phyloP scores from a whole-genome alignment of 176 grass and related monocot genomes.

The Lolium multiflorum region DNA sequence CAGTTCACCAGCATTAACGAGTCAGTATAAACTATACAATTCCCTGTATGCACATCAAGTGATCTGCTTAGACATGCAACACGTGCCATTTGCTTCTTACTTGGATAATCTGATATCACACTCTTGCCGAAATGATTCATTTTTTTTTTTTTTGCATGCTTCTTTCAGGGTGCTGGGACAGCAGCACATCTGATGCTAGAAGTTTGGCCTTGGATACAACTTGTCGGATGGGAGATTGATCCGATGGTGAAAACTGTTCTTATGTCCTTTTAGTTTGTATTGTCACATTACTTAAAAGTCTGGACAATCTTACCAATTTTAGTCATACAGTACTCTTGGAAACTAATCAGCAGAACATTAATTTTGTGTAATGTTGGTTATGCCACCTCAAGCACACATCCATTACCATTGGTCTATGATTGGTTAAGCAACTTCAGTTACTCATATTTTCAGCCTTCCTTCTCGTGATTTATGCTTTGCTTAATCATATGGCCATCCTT shows the following conservation, averaged over 20 bases:
- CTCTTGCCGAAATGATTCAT: neutral
- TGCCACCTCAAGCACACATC: neutral
- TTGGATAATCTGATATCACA: neutral
- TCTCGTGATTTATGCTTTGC: constrained; percentile 2
- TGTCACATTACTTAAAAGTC: neutral
- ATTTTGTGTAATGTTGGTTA: constrained; percentile 29
- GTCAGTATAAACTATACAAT: neutral
- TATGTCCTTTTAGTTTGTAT: neutral
- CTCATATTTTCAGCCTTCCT: neutral
- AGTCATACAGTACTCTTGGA: neutral
- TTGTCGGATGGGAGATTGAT: constrained; percentile 96
- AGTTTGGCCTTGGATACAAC: constrained; percentile 75
- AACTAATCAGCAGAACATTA: neutral
- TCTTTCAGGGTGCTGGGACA: constrained; percentile 77
- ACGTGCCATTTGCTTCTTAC: neutral
- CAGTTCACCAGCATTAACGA: constrained; percentile 1
- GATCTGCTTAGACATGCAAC: constrained; percentile 2
- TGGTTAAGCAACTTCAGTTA: neutral
- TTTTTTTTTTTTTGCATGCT: constrained; percentile 8
- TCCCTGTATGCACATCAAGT: neutral
- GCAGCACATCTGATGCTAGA: constrained; percentile 80
- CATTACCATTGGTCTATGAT: neutral
- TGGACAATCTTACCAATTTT: neutral
- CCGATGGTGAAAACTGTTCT: constrained; percentile 57
- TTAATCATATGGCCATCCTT: constrained; percentile 30